Percentiles rank a stretch among this genome's conserved stretches.
Conservation (phyloP, 2,329 filamentous ascomycete genomes). For the Ilyonectria sp. region DNA sequence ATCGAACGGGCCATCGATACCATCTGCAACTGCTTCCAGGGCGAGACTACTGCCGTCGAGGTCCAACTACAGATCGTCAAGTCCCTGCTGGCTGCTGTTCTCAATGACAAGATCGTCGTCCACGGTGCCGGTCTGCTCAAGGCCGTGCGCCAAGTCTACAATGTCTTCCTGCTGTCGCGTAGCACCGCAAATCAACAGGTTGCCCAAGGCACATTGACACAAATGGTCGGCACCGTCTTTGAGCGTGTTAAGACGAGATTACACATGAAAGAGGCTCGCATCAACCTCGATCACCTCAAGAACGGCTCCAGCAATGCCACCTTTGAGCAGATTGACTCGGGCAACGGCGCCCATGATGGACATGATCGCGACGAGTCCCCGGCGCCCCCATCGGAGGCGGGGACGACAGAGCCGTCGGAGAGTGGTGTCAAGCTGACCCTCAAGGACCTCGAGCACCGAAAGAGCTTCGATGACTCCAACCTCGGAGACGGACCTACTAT, state of each 20-base stretch:
- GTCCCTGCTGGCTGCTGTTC: constrained; percentile 91
- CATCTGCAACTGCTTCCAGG: constrained; percentile 99
- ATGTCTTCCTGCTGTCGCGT: constrained; percentile 96
- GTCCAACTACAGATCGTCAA: constrained; percentile 99
- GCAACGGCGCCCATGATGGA: constrained; percentile 56
- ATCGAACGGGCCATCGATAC: constrained; percentile 99
- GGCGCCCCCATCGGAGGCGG: constrained; percentile 48
- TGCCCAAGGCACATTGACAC: constrained; percentile 94
- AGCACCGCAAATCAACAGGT: constrained; percentile 96
- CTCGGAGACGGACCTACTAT: constrained; percentile 78
- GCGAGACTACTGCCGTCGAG: constrained; percentile 91
- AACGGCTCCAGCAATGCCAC: constrained; percentile 67
- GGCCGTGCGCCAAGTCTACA: constrained; percentile 97
- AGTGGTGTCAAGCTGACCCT: constrained; percentile 72
- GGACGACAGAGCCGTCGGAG: constrained; percentile 49
- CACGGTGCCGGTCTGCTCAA: constrained; percentile 96
- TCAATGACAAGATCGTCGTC: constrained; percentile 99
- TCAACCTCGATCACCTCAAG: constrained; percentile 69
- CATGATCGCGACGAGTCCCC: constrained; percentile 56
- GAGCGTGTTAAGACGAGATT: constrained; percentile 91
- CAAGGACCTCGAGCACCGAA: constrained; percentile 77
- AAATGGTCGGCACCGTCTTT: constrained; percentile 99
- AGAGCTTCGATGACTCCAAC: constrained; percentile 78
- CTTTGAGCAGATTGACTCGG: constrained; percentile 62
- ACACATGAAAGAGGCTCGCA: constrained; percentile 86